These are phyloP conservation scores for Talaromyces sp. DNA, from an alignment of 2,329 filamentous ascomycete species.

Conservation along the genomic window DNA sequence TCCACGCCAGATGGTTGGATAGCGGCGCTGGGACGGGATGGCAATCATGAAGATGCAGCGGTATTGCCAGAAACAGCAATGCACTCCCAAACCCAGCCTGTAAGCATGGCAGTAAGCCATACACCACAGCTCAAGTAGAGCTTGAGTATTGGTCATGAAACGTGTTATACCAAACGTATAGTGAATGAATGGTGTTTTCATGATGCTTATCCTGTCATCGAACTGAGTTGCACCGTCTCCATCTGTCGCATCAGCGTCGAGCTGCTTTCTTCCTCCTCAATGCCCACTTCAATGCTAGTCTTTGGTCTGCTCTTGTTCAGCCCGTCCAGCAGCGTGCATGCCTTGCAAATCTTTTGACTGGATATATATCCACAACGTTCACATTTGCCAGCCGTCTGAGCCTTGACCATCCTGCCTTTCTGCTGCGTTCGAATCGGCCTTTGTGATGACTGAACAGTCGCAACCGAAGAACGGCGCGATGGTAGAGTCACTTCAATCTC, in stretches of 20 bases:
- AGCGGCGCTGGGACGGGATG: neutral
- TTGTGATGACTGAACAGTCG: slow-evolving; percentile 20
- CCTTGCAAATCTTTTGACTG: slow-evolving; percentile 89
- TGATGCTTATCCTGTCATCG: neutral
- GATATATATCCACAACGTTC: slow-evolving; percentile 91
- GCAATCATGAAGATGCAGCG: neutral
- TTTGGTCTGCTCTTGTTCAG: slow-evolving; percentile 68
- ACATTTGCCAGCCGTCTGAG: slow-evolving; percentile 65
- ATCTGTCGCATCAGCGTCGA: slow-evolving; percentile 48
- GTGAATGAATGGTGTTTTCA: neutral
- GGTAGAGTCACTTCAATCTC: slow-evolving; percentile 61
- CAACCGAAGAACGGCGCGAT: slow-evolving; percentile 5
- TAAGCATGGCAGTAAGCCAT: neutral
- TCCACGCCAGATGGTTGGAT: neutral
- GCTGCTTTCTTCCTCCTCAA: slow-evolving; percentile 48
- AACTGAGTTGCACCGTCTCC: slow-evolving; percentile 32
- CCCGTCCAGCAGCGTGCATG: slow-evolving; percentile 81
- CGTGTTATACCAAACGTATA: neutral
- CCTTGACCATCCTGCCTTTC: slow-evolving; percentile 53
- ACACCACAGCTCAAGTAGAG: neutral
- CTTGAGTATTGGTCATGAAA: neutral
- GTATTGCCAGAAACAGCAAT: neutral
- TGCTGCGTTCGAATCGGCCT: slow-evolving; percentile 22
- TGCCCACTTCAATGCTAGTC: slow-evolving; percentile 38
- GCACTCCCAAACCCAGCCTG: neutral